Conservation (phyloP, 176 grass and related monocot genomes). For the Ananas comosus region DNA sequence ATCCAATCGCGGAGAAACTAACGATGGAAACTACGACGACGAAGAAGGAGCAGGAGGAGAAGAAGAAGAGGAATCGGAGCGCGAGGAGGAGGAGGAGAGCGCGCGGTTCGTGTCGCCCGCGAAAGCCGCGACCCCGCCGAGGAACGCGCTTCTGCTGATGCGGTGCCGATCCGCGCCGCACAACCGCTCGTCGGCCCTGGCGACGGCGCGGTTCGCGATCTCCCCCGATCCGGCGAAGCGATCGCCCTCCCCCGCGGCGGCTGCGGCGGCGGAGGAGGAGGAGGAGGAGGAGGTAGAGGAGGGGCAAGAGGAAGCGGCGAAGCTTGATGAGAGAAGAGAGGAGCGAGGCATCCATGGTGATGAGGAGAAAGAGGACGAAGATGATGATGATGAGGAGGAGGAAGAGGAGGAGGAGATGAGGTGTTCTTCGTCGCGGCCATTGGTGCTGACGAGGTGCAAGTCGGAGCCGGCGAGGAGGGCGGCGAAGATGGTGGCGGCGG, state of each 20-base stretch:
- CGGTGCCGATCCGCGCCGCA: constrained; percentile 91
- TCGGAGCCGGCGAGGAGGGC: constrained; percentile 74
- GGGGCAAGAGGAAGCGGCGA: constrained; percentile 10
- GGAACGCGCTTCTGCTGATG: constrained; percentile 95
- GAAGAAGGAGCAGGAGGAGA: constrained; percentile 9
- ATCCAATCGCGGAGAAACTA: constrained; percentile 2
- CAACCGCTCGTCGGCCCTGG: constrained; percentile 53
- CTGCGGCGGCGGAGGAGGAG: constrained; percentile 5
- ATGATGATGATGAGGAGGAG: background rate
- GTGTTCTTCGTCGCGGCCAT: constrained; percentile 76
- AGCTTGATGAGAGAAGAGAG: constrained; percentile 6
- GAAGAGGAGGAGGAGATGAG: constrained; percentile 55
- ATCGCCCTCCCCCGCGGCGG: constrained; percentile 9
- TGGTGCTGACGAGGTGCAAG: constrained; percentile 77
- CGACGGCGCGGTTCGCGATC: constrained; percentile 27
- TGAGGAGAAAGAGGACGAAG: background rate
- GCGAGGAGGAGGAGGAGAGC: constrained; percentile 17
- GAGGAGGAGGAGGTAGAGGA: constrained; percentile 6
- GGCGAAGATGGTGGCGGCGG: constrained; percentile 33
- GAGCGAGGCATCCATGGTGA: background rate
- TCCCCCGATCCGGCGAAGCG: background rate
- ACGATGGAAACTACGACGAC: background rate
- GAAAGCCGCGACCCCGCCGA: constrained; percentile 56
- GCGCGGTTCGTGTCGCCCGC: constrained; percentile 29
- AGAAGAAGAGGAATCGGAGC: constrained; percentile 12